Conservation (phyloP, 164 flowering plant genomes). For the Aristolochia californica region DNA sequence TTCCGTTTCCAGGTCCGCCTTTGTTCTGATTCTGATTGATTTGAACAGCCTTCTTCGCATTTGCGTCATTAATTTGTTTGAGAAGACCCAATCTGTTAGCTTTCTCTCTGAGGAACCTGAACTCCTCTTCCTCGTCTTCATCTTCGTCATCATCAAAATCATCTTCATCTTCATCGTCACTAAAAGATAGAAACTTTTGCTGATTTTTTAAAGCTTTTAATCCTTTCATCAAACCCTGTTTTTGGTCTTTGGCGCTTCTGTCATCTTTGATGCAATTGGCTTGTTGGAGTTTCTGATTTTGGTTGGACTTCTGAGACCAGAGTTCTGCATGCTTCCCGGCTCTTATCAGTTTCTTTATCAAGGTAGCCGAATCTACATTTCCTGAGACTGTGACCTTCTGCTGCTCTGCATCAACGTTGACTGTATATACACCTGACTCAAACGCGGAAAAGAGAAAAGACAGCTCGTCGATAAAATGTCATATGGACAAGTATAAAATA, state of each 20-base stretch:
- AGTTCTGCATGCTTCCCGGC: constrained; percentile 71
- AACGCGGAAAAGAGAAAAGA: constrained; percentile 1
- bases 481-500: too few relatives aligned
- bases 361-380: constrained; percentile 45
- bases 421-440: constrained; percentile 56
- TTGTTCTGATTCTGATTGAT: constrained; percentile 1
- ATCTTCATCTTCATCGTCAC: constrained; percentile 33
- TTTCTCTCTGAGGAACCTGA: constrained; percentile 3
- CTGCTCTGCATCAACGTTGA: constrained; percentile 60
- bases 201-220: constrained; percentile 33
- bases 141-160: constrained; percentile 27
- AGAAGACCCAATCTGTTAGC: constrained; percentile 10
- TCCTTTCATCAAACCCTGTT: constrained; percentile 25
- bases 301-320: constrained; percentile 50
- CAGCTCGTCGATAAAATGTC: background rate
- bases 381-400: constrained; percentile 73
- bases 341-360: constrained; percentile 55
- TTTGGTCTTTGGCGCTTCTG: constrained; percentile 35
- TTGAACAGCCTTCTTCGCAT: constrained; percentile 7
- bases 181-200: constrained; percentile 22
- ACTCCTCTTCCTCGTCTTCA: constrained; percentile 28
- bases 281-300: constrained; percentile 34
- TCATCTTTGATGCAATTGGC: constrained; percentile 22
- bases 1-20: constrained; percentile 7
- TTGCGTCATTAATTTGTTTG: constrained; percentile 4